Evolutionary conservation across 306 rosid genomes (phyloP).

Genomic region (Inga laurina): DNA sequence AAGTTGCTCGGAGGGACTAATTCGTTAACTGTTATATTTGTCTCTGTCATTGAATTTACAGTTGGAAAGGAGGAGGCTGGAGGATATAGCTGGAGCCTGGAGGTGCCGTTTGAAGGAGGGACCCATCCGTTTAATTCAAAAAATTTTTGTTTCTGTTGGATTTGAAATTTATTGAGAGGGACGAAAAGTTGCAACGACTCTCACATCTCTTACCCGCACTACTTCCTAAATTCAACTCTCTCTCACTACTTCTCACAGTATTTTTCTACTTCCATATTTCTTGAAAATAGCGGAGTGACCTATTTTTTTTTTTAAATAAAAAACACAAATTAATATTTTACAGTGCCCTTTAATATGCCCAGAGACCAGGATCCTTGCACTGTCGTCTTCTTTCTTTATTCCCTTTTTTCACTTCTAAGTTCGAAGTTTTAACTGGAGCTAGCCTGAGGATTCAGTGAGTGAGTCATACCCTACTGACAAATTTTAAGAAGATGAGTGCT

Average conservation of each 20-base stretch:
- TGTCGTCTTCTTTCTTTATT: slow-evolving; percentile 25
- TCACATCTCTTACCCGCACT: slow-evolving; percentile 23
- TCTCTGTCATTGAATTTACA: background rate
- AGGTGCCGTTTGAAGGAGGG: slow-evolving; percentile 67
- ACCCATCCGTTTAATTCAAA: slow-evolving; percentile 59
- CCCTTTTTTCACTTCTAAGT: slow-evolving; percentile 2
- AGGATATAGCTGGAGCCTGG: background rate
- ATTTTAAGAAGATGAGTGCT: slow-evolving; percentile 65
- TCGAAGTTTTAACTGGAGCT: slow-evolving; percentile 14
- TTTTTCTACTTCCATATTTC: background rate
- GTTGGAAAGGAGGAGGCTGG: background rate
- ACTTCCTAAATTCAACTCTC: background rate
- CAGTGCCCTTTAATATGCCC: slow-evolving; percentile 31
- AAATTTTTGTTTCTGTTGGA: slow-evolving; percentile 31
- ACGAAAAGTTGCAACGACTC: slow-evolving; percentile 43
- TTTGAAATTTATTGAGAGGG: slow-evolving; percentile 68
- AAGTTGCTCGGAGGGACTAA: background rate
- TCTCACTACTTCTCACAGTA: background rate
- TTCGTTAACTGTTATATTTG: background rate
- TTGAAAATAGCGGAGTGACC: background rate
- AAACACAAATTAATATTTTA: background rate
- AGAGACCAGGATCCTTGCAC: slow-evolving; percentile 19
- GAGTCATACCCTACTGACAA: background rate
- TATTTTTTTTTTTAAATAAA: background rate
- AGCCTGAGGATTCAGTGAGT: background rate